A percentile compares a stretch with the other conserved stretches of the same genome.
These are phyloP conservation scores for Emericellopsis atlantica DNA, from an alignment of 2,329 filamentous ascomycete species.

Conservation along the genomic window DNA sequence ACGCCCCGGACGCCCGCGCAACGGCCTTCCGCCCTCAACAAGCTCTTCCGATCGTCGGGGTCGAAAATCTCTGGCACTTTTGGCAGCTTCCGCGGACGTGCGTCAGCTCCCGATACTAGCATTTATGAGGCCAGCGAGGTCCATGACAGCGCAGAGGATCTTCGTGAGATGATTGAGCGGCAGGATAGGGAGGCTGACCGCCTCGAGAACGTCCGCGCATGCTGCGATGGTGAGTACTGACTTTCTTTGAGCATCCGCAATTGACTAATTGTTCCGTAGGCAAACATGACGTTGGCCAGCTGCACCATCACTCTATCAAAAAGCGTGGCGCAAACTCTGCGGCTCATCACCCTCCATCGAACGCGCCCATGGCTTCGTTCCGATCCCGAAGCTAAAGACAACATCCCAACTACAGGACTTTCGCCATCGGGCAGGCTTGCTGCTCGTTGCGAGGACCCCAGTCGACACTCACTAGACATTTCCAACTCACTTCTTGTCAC, in stretches of 20 bases:
- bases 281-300: conserved; percentile 60
- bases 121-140: conserved; percentile 51
- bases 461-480: not conserved
- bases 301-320: conserved; percentile 33
- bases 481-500: conserved; percentile 1
- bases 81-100: conserved; percentile 38
- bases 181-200: conserved; percentile 66
- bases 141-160: conserved; percentile 71
- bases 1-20: conserved; percentile 29
- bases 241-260: not conserved
- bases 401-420: too few relatives aligned
- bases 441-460: not conserved
- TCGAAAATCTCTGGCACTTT: conserved; percentile 38
- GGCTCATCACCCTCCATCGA: not conserved
- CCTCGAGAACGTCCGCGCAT: conserved; percentile 90
- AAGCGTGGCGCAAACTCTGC: not conserved
- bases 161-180: conserved; percentile 66
- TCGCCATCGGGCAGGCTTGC: not conserved
- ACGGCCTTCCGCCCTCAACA: conserved; percentile 30
- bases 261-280: conserved; percentile 29
- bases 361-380: conserved; percentile 2
- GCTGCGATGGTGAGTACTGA: conserved; percentile 73
- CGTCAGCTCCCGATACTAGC: conserved; percentile 20
- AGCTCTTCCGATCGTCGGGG: conserved; percentile 40
- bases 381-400: not conserved